Evolutionary conservation across 192 early-diverging fungal species (phyloP).

Genomic region (Backusella parvicylindrica): DNA sequence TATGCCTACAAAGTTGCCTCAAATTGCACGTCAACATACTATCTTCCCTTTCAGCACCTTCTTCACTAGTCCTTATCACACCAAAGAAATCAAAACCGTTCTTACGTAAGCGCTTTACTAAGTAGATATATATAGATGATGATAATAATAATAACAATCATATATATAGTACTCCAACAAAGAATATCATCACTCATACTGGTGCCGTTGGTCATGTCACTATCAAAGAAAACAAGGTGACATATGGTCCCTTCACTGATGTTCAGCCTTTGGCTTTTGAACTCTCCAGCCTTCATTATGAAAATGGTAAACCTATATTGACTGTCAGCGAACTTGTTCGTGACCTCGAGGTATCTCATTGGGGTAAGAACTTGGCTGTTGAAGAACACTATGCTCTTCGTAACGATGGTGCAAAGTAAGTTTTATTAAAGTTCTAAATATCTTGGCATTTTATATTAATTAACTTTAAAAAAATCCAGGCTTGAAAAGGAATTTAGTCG

Average conservation of each 20-base stretch:
- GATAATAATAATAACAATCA: background rate
- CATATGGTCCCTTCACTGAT: conserved; percentile 69
- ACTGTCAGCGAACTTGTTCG: conserved; percentile 56
- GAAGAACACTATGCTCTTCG: conserved; percentile 79
- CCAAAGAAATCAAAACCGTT: conserved; percentile 72
- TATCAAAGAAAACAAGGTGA: conserved; percentile 54
- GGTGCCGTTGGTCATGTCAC: conserved; percentile 29
- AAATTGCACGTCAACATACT: conserved; percentile 66
- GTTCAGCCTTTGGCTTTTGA: conserved; percentile 38
- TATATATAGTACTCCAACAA: conserved; percentile 33
- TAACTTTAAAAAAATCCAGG: conserved; percentile 30
- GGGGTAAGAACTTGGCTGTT: conserved; percentile 76
- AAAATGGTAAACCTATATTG: conserved; percentile 52
- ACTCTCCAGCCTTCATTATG: conserved; percentile 63
- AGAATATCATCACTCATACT: conserved; percentile 37
- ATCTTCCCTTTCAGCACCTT: conserved; percentile 59
- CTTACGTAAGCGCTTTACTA: conserved; percentile 69
- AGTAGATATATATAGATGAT: background rate
- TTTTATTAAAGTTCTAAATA: background rate
- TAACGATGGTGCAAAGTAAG: conserved; percentile 77
- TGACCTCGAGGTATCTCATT: conserved; percentile 83
- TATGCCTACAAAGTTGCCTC: conserved; percentile 52
- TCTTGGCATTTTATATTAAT: background rate
- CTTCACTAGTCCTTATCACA: conserved; percentile 62
- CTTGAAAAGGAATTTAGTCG: conserved; percentile 69